Percentiles rank a stretch among this genome's conserved stretches.
phyloP scores from a whole-genome alignment of 352 stramenopile species.

The Globisporangium middletonii region DNA sequence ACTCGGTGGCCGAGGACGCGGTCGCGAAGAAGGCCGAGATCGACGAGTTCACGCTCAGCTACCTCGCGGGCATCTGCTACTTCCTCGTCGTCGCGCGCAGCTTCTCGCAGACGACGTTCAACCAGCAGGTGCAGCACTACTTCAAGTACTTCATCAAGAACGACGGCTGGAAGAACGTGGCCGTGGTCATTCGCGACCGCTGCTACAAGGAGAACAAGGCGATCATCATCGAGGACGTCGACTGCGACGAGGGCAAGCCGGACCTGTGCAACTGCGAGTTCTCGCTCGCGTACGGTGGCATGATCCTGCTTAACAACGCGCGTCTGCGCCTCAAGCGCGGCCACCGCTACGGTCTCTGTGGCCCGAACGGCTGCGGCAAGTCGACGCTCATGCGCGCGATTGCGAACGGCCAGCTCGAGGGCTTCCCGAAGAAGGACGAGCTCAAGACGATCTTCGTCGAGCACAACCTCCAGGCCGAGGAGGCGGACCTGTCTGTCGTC shows the following conservation, averaged over 20 bases:
- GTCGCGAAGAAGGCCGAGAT: conserved; percentile 83
- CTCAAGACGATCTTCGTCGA: conserved; percentile 96
- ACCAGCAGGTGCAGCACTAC: conserved; percentile 87
- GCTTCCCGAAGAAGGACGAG: conserved; percentile 93
- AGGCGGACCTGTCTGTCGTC: conserved; percentile 76
- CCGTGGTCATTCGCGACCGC: conserved; percentile 72
- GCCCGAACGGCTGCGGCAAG: conserved; percentile 91
- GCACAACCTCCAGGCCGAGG: conserved; percentile 94
- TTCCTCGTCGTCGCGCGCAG: conserved; percentile 87
- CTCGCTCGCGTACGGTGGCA: conserved; percentile 94
- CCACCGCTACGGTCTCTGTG: conserved; percentile 93
- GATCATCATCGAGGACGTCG: conserved; percentile 92
- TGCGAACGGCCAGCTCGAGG: conserved; percentile 93
- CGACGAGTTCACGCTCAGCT: conserved; percentile 90
- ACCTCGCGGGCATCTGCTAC: conserved; percentile 76
- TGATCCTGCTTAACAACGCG: conserved; percentile 90
- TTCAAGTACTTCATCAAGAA: conserved; percentile 82
- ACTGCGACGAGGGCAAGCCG: conserved; percentile 96
- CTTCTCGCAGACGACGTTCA: conserved; percentile 94
- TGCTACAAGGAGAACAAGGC: conserved; percentile 89
- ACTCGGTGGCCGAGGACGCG: conserved; percentile 73
- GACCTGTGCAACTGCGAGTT: conserved; percentile 99
- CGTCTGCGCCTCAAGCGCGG: conserved; percentile 89
- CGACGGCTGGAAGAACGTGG: conserved; percentile 55
- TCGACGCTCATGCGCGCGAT: conserved; percentile 97